Evolutionary conservation across 805 yeast genomes (phyloP).

Genomic region (Metschnikowia reukaufii): DNA sequence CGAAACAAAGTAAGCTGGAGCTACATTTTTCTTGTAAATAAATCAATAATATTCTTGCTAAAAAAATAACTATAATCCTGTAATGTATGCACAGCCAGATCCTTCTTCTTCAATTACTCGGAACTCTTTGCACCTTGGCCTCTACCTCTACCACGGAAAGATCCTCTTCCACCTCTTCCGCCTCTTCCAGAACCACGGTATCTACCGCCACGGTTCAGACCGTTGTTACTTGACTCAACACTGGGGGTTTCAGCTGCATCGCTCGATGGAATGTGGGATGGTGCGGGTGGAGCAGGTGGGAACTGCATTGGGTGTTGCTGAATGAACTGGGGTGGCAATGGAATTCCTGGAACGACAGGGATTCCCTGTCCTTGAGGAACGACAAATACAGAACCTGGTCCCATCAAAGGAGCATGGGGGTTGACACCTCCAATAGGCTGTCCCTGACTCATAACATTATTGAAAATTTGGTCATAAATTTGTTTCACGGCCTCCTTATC

Average conservation of each 20-base stretch:
- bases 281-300: slow-evolving; percentile 2
- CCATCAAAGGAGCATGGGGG: slow-evolving; percentile 8
- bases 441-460: slow-evolving; percentile 44
- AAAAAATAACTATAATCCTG: too few species aligned
- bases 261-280: not conserved
- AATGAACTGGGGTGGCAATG: slow-evolving; percentile 37
- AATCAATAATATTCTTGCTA: slow-evolving; percentile 1
- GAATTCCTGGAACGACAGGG: slow-evolving; percentile 38
- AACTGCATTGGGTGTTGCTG: slow-evolving; percentile 23
- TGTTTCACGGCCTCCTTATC: slow-evolving; percentile 38
- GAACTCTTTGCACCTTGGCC: slow-evolving; percentile 10
- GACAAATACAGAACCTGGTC: slow-evolving; percentile 3
- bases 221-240: slow-evolving; percentile 1
- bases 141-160: slow-evolving; percentile 14
- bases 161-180: slow-evolving; percentile 20
- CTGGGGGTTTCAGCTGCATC: not conserved
- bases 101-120: slow-evolving; percentile 1
- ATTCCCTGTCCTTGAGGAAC: slow-evolving; percentile 13
- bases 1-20: not conserved
- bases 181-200: slow-evolving; percentile 20
- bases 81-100: too few species aligned
- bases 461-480: slow-evolving; percentile 44
- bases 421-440: slow-evolving; percentile 9
- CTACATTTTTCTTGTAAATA: slow-evolving; percentile 8
- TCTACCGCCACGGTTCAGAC: slow-evolving; percentile 13